Evolutionary conservation across 345 rosid genomes (phyloP), one percentile per base, ranked within the genome.

Genomic region (Trapa bicornis): DNA sequence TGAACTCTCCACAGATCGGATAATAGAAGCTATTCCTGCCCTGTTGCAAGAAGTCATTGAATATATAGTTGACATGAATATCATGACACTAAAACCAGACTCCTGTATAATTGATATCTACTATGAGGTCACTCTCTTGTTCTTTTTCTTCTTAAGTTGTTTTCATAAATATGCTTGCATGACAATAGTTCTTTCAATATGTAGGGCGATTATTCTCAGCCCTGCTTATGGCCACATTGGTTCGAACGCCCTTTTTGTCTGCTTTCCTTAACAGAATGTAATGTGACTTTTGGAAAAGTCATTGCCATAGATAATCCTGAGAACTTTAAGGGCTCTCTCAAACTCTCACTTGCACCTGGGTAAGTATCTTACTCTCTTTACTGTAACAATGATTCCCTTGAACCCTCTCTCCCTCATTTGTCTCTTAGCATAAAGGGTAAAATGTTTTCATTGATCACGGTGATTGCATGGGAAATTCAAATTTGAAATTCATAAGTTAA

Each of bases 181-280:
- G 50, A 65, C 37, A 32, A 10, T 14, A 50, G 54, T 2, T 53
- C 17, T 38, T 37, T 36, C 61, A 71, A 42, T 71, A 53, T 66
- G 54, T 69, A 94, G 97, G 97, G 93, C 63, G 99, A 94, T 80
- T 89, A 91, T 80, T 91, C 93, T 17, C 91, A 79, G 79, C 99
- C 99, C 65, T 79, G 81, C 64, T 72, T 79, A 72, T 94, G 79
- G 74, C 92, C 85, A 42, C 68, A 85, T 36, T 91, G 92, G 93
- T 91, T 80, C 73, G 96, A 89, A 72, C 83, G 85, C 76, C 96
- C 99, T 0, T 79, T 94, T 47, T 71, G 82, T 39, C 37, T 84
- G 70, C 80, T 94, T 75, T 84, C 80, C 73, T 78, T 94, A 84
- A 87, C 93, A 6, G 96, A 89, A 71, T 86, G 96, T 56, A 93